These are phyloP conservation scores for Nannochloris sp. DNA, from an alignment of 139 green algal species.

Conservation along the genomic window DNA sequence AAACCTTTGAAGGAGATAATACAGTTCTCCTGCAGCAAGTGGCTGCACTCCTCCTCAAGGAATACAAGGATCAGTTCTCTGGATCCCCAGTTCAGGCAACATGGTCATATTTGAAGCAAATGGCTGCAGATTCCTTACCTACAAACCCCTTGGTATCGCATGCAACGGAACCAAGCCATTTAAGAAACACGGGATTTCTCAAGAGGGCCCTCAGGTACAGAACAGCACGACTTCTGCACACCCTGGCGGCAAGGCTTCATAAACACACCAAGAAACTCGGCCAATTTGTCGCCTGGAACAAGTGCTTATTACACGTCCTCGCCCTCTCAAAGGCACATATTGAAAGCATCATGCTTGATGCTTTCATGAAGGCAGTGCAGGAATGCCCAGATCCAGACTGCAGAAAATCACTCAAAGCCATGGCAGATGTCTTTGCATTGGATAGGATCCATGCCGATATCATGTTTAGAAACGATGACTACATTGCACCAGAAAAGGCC, in stretches of 20 bases:
- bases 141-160: conserved; percentile 73
- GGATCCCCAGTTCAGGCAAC: conserved; percentile 55
- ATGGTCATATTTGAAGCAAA: conserved; percentile 44
- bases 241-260: conserved; percentile 55
- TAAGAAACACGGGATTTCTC: conserved; percentile 67
- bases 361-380: conserved; percentile 43
- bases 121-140: conserved; percentile 44
- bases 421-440: conserved; percentile 74
- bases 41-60: conserved; percentile 66
- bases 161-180: conserved; percentile 53
- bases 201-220: conserved; percentile 46
- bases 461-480: conserved; percentile 70
- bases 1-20: conserved; percentile 77
- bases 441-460: conserved; percentile 61
- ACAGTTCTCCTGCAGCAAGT: conserved; percentile 82
- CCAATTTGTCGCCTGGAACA: conserved; percentile 73
- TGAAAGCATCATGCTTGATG: conserved; percentile 39
- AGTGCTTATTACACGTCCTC: conserved; percentile 68
- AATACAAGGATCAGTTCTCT: conserved; percentile 60
- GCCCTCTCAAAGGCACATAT: conserved; percentile 29
- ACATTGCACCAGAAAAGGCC: conserved; percentile 71
- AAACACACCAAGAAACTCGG: conserved; percentile 49
- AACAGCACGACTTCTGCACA: conserved; percentile 67
- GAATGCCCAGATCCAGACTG: conserved; percentile 60
- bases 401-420: conserved; percentile 45